These are phyloP conservation scores for Hyphopichia khmerensis DNA, from an alignment of 1,139 yeast genomes.

Conservation along the genomic window DNA sequence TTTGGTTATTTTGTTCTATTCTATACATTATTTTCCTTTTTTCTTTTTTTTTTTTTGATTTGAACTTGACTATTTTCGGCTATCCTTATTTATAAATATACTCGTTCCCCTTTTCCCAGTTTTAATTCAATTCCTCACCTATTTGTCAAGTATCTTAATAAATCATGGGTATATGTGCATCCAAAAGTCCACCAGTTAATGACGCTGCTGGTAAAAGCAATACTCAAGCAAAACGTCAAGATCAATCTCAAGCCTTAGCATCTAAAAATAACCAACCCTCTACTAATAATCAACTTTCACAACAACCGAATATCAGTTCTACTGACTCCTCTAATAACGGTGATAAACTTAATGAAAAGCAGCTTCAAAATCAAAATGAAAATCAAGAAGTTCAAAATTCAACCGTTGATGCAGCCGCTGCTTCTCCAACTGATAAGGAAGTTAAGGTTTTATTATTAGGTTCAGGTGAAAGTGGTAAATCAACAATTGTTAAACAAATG, in stretches of 20 bases:
- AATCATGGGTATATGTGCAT: conserved; percentile 29
- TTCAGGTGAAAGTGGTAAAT: conserved; percentile 79
- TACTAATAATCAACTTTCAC: background rate
- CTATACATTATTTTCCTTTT: too few species aligned
- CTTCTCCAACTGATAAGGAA: conserved; percentile 28
- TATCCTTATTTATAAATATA: background rate
- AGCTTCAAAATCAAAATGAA: background rate
- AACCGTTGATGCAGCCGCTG: background rate
- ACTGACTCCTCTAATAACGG: conserved; percentile 18
- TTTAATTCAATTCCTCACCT: background rate
- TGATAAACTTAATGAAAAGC: background rate
- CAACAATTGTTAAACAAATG: conserved; percentile 74
- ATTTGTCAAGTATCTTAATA: too few species aligned
- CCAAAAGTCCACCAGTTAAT: conserved; percentile 18
- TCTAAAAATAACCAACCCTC: background rate
- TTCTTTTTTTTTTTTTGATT: too few species aligned
- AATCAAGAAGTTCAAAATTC: background rate
- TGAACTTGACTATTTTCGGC: too few species aligned
- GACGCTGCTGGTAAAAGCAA: conserved; percentile 5
- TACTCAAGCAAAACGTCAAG: conserved; percentile 12
- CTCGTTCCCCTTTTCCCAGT: background rate
- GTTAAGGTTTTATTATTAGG: conserved; percentile 69
- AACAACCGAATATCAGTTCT: conserved; percentile 10
- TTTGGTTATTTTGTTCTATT: too few species aligned
- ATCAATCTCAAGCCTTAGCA: conserved; percentile 8